Conservation (phyloP, 768 basidiomycete genomes). For the Imleria badia region DNA sequence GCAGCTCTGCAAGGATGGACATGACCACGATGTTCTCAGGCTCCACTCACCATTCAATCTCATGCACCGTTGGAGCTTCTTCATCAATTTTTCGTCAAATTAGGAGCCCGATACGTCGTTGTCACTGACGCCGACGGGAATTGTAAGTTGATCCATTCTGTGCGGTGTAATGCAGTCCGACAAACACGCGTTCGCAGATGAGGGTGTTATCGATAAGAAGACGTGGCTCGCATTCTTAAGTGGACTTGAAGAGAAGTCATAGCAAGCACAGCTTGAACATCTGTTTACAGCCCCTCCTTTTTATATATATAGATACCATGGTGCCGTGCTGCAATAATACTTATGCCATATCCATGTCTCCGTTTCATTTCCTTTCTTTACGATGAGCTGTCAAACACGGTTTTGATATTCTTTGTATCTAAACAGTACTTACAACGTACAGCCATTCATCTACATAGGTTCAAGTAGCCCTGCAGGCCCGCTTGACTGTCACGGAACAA, state of each 20-base stretch:
- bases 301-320: too few relatives aligned
- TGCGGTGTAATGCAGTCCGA: neutral
- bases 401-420: too few relatives aligned
- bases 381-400: too few relatives aligned
- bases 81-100: constrained; percentile 91
- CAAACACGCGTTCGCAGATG: constrained; percentile 46
- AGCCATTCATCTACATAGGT: too few relatives aligned
- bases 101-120: constrained; percentile 89
- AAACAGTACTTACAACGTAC: too few relatives aligned
- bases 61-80: constrained; percentile 90
- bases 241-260: constrained; percentile 62
- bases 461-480: too few relatives aligned
- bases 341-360: too few relatives aligned
- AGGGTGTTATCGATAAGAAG: constrained; percentile 93
- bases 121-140: constrained; percentile 79
- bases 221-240: constrained; percentile 87
- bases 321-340: too few relatives aligned
- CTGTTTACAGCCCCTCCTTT: too few relatives aligned
- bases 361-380: too few relatives aligned
- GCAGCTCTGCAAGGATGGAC: neutral
- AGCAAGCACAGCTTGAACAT: neutral
- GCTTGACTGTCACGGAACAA: too few relatives aligned
- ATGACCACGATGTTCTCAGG: constrained; percentile 42
- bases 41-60: constrained; percentile 80
- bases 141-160: constrained; percentile 49